Percentiles rank a stretch among this genome's conserved stretches.
phyloP scores from a whole-genome alignment of 2,329 filamentous ascomycete species.

The Hirsutella minnesotensis region DNA sequence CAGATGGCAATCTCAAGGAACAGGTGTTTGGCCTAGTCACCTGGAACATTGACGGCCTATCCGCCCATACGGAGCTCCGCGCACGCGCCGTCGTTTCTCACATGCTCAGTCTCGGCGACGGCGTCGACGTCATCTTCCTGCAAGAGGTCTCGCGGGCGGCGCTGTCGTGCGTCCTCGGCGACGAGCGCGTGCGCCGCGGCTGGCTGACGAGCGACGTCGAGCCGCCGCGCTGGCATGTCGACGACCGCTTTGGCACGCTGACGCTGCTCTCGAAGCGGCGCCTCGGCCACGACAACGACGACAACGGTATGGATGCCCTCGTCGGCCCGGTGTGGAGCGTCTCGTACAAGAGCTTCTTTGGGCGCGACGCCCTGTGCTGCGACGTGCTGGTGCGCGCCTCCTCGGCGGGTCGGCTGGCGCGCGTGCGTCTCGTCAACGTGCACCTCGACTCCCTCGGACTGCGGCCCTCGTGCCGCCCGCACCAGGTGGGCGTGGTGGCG shows the following conservation, averaged over 20 bases:
- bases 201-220: background rate
- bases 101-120: slow-evolving; percentile 6
- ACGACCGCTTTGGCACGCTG: background rate
- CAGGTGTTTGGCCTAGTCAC: slow-evolving; percentile 2
- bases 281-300: background rate
- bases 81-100: slow-evolving; percentile 11
- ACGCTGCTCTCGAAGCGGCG: background rate
- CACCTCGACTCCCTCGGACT: slow-evolving; percentile 23
- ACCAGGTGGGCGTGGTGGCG: slow-evolving; percentile 16
- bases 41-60: background rate
- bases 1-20: no score
- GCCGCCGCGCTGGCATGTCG: background rate
- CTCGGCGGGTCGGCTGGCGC: no score
- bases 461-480: slow-evolving; percentile 15
- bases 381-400: slow-evolving; percentile 12
- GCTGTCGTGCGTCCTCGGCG: slow-evolving; percentile 11
- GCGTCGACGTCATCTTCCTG: slow-evolving; percentile 20
- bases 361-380: slow-evolving; percentile 22
- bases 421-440: slow-evolving; percentile 26
- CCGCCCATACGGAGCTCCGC: slow-evolving; percentile 1
- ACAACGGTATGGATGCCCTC: background rate
- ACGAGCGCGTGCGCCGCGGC: slow-evolving; percentile 1
- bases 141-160: slow-evolving; percentile 19
- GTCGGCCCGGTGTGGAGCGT: slow-evolving; percentile 20
- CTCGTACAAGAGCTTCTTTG: slow-evolving; percentile 17